Percentiles rank a stretch among this genome's conserved stretches.
Conservation (phyloP, 1,284 basidiomycete genomes). For the Ceratobasidium sp. region DNA sequence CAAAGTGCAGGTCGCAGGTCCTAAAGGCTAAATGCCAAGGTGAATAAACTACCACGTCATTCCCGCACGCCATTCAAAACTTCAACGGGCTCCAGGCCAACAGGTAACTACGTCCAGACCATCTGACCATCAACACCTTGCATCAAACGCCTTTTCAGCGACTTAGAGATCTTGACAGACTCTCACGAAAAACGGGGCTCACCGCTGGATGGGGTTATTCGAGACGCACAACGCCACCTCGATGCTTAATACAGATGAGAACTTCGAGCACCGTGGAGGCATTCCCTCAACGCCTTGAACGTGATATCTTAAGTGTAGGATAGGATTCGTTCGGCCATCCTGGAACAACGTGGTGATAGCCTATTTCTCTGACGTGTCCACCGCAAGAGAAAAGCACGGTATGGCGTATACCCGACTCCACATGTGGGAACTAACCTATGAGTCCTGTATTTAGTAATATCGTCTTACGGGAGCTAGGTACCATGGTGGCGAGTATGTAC, state of each 20-base stretch:
- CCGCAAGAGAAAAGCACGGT: neutral
- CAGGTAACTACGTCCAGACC: neutral
- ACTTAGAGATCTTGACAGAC: neutral
- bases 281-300: neutral
- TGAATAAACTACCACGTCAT: neutral
- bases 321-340: neutral
- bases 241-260: neutral
- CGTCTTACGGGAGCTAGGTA: neutral
- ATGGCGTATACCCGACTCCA: neutral
- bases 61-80: neutral
- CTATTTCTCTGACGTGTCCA: neutral
- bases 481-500: neutral
- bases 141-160: neutral
- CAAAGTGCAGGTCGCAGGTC: neutral
- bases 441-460: neutral
- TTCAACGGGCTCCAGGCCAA: neutral
- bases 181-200: conserved; percentile 1
- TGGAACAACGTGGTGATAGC: neutral
- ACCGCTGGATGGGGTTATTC: neutral
- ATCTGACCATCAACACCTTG: neutral
- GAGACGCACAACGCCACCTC: neutral
- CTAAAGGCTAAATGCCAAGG: neutral
- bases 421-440: neutral
- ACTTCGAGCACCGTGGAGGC: neutral
- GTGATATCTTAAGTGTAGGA: neutral